A percentile compares a stretch with the other conserved stretches of the same genome.
Conservation (phyloP, 345 rosid genomes). For the Crucihimalaya himalaica region DNA sequence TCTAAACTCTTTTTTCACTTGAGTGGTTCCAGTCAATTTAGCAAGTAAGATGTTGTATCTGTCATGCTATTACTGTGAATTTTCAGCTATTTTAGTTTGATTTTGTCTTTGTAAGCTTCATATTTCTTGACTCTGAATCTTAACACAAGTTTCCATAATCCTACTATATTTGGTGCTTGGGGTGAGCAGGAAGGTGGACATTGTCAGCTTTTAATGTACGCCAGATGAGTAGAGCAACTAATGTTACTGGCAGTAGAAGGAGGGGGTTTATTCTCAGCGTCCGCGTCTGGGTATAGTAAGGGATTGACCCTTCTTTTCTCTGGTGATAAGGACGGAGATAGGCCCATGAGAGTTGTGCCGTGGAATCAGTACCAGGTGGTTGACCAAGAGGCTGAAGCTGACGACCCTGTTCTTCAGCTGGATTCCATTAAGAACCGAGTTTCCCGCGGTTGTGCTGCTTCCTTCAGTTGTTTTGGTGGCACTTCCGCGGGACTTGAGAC, state of each 20-base stretch:
- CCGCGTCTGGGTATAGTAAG: constrained; percentile 90
- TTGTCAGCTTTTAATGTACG: constrained; percentile 42
- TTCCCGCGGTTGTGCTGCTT: constrained; percentile 89
- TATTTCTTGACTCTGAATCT: constrained; percentile 29
- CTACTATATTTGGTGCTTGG: constrained; percentile 20
- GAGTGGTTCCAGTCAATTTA: neutral
- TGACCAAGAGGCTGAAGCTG: constrained; percentile 62
- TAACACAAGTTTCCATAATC: constrained; percentile 36
- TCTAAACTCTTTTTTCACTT: neutral
- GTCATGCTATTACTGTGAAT: constrained; percentile 14
- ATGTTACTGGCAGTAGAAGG: constrained; percentile 99
- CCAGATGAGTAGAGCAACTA: constrained; percentile 68
- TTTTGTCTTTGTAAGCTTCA: neutral
- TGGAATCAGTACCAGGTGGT: constrained; percentile 97
- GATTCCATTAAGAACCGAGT: constrained; percentile 79
- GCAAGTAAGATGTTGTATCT: neutral
- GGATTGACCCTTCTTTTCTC: constrained; percentile 87
- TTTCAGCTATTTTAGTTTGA: constrained; percentile 2
- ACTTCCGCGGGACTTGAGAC: constrained; percentile 77
- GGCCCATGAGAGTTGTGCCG: constrained; percentile 95
- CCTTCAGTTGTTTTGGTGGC: constrained; percentile 85
- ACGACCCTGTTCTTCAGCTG: constrained; percentile 83
- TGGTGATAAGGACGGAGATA: constrained; percentile 77
- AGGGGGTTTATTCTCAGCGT: constrained; percentile 97
- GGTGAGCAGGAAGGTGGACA: constrained; percentile 27